These are phyloP conservation scores for Tuctoria greenei DNA, from an alignment of 176 grass and related monocot genomes.

Conservation along the genomic window DNA sequence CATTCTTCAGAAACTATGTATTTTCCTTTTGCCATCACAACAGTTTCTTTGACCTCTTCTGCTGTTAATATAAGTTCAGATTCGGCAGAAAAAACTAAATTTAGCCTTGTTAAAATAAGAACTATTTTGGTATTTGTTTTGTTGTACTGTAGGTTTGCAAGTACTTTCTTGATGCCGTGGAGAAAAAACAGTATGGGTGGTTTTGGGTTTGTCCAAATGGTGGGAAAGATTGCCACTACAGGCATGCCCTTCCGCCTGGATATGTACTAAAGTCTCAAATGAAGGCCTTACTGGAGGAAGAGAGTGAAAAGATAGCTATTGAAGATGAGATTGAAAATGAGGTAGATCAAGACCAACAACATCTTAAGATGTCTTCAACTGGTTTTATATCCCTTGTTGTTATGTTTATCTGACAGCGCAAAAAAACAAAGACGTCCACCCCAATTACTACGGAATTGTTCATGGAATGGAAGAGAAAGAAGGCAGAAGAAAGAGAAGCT, in stretches of 20 bases:
- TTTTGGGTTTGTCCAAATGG: conserved; percentile 98
- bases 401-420: conserved; percentile 58
- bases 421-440: conserved; percentile 63
- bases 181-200: conserved; percentile 99
- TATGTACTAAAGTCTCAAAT: conserved; percentile 99
- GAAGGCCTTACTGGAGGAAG: conserved; percentile 98
- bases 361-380: conserved; percentile 9
- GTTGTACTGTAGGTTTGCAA: conserved; percentile 81
- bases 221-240: conserved; percentile 91
- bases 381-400: conserved; percentile 28
- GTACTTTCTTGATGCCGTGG: conserved; percentile 92
- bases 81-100: neutral
- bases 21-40: neutral
- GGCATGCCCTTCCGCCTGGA: conserved; percentile 92
- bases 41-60: neutral
- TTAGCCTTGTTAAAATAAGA: conserved; percentile 1
- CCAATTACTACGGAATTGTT: conserved; percentile 86
- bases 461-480: conserved; percentile 94
- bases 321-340: conserved; percentile 99
- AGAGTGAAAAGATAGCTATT: conserved; percentile 76
- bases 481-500: conserved; percentile 85
- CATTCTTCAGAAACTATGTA: neutral
- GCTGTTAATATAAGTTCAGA: neutral
- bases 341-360: conserved; percentile 43
- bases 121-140: conserved; percentile 25